phyloP scores from a whole-genome alignment of 2,329 filamentous ascomycete species.

The Hymenoscyphus fructigenus region DNA sequence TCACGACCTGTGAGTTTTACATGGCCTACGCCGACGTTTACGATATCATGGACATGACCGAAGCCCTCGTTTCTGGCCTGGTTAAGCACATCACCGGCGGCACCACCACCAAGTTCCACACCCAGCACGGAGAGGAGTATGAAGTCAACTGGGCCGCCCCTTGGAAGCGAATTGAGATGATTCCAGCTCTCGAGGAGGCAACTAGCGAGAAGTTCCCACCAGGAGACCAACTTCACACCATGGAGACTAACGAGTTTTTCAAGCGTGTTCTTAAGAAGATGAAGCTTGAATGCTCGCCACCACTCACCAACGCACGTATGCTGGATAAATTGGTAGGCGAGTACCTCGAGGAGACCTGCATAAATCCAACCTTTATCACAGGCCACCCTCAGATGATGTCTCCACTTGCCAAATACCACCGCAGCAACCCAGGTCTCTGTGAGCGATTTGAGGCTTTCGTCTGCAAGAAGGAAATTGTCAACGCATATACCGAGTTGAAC shows the following conservation, averaged over 20 bases:
- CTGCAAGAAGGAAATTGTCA: constrained; percentile 94
- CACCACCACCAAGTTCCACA: constrained; percentile 83
- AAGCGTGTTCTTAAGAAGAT: constrained; percentile 81
- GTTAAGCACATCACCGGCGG: constrained; percentile 87
- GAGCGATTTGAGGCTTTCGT: constrained; percentile 98
- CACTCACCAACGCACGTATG: constrained; percentile 92
- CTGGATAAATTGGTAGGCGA: constrained; percentile 93
- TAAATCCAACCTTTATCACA: constrained; percentile 90
- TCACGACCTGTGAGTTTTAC: constrained; percentile 98
- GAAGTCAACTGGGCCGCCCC: constrained; percentile 95
- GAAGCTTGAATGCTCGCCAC: constrained; percentile 84
- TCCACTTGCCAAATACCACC: constrained; percentile 93
- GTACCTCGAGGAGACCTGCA: constrained; percentile 89
- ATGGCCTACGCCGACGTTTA: constrained; percentile 90
- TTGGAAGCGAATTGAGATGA: constrained; percentile 95
- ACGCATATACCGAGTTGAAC: constrained; percentile 96
- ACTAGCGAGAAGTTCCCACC: constrained; percentile 93
- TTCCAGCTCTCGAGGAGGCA: constrained; percentile 83
- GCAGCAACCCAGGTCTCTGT: constrained; percentile 76
- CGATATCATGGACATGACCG: constrained; percentile 86
- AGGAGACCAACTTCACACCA: constrained; percentile 83
- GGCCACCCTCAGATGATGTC: constrained; percentile 91
- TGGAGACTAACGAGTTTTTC: constrained; percentile 85
- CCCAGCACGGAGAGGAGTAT: constrained; percentile 80
- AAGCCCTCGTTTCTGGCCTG: constrained; percentile 86